Conservation (phyloP, 1,284 basidiomycete genomes). For the Hemileia vastatrix region DNA sequence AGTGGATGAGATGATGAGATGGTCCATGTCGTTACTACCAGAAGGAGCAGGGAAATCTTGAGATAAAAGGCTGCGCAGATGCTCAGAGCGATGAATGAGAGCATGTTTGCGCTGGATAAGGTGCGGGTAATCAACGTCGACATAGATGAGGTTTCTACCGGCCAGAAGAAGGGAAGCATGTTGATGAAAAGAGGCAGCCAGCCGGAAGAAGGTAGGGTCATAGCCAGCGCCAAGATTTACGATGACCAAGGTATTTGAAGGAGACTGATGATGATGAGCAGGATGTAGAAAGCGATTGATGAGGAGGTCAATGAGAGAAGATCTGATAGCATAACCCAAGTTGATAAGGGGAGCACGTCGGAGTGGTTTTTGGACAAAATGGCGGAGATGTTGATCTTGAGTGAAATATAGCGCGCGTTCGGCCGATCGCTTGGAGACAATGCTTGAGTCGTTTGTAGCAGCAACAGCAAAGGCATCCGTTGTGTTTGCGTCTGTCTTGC, state of each 20-base stretch:
- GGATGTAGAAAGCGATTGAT: slow-evolving; percentile 2
- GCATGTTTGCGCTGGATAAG: slow-evolving; percentile 13
- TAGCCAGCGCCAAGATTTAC: slow-evolving; percentile 21
- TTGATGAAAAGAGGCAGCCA: neutral
- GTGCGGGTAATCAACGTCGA: slow-evolving; percentile 20
- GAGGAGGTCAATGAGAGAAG: slow-evolving; percentile 11
- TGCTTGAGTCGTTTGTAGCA: slow-evolving; percentile 21
- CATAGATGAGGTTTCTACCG: slow-evolving; percentile 1
- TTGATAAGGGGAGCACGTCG: slow-evolving; percentile 18
- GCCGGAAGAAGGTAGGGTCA: slow-evolving; percentile 20
- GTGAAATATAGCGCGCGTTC: slow-evolving; percentile 19
- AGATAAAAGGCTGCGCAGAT: slow-evolving; percentile 4
- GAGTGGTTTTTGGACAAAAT: slow-evolving; percentile 8
- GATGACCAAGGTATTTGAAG: neutral
- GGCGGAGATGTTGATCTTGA: slow-evolving; percentile 8
- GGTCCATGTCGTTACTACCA: too few species aligned
- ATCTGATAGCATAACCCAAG: slow-evolving; percentile 16
- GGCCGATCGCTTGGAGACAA: slow-evolving; percentile 17
- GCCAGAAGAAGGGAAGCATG: too few species aligned
- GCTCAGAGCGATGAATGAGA: slow-evolving; percentile 11
- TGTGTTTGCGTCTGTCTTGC: too few species aligned
- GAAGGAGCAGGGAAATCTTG: too few species aligned
- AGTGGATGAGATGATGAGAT: too few species aligned
- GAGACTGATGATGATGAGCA: neutral
- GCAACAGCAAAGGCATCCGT: too few species aligned